Evolutionary conservation across 495 filamentous ascomycete genomes (phyloP).

Genomic region (Talaromyces nanjingensis): DNA sequence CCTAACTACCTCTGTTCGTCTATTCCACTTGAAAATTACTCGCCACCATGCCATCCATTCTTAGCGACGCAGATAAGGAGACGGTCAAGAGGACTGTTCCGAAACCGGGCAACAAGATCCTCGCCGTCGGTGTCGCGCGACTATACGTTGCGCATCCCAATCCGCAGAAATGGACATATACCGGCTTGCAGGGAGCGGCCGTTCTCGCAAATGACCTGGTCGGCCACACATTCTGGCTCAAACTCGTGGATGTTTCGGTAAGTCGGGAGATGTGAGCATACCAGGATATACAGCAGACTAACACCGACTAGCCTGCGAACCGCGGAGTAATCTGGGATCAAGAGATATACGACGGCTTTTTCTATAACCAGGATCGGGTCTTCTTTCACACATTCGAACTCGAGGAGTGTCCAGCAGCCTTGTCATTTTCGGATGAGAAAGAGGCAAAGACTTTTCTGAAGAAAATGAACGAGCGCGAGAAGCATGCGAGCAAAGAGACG

Average conservation of each 20-base stretch:
- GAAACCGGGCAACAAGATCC: conserved; percentile 90
- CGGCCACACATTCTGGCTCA: conserved; percentile 93
- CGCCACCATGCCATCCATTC: conserved; percentile 70
- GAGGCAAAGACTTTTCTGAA: conserved; percentile 91
- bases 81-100: conserved; percentile 87
- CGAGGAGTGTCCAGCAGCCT: conserved; percentile 78
- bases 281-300: conserved; percentile 12
- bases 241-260: conserved; percentile 93
- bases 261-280: conserved; percentile 30
- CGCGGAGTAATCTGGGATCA: conserved; percentile 97
- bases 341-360: conserved; percentile 90
- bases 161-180: conserved; percentile 82
- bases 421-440: conserved; percentile 93
- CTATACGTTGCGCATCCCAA: conserved; percentile 93
- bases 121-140: conserved; percentile 83
- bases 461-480: conserved; percentile 90
- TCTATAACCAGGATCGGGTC: conserved; percentile 89
- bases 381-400: conserved; percentile 98
- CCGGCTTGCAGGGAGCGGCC: conserved; percentile 86
- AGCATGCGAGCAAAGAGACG: conserved; percentile 84
- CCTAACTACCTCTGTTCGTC: conserved; percentile 1
- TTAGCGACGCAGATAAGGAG: conserved; percentile 87
- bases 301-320: conserved; percentile 52
- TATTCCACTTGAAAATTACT: background rate
- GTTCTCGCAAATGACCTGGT: conserved; percentile 92